Percentiles rank a stretch among this genome's conserved stretches.
These are phyloP conservation scores for Aspergillus pseudotamarii DNA, from an alignment of 2,329 filamentous ascomycete genomes.

Conservation along the genomic window DNA sequence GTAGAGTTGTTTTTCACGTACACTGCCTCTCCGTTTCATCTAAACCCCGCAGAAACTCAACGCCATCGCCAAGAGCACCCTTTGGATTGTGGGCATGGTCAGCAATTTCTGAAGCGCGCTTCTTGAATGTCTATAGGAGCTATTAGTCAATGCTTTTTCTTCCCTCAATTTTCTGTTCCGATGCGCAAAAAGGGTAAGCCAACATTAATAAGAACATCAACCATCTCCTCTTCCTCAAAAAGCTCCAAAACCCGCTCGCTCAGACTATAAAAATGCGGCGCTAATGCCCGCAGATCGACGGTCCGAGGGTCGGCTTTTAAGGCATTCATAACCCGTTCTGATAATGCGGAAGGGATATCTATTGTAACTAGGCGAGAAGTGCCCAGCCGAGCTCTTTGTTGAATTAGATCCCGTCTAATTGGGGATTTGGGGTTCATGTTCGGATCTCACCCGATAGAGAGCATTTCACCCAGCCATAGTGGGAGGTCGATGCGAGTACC, in stretches of 20 bases:
- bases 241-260: constrained; percentile 84
- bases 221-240: constrained; percentile 84
- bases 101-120: constrained; percentile 77
- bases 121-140: constrained; percentile 70
- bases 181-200: constrained; percentile 8
- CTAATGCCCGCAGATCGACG: constrained; percentile 80
- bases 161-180: neutral
- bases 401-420: constrained; percentile 3
- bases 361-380: constrained; percentile 70
- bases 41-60: constrained; percentile 82
- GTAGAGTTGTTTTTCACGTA: constrained; percentile 33
- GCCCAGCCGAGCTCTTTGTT: constrained; percentile 44
- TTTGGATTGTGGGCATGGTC: constrained; percentile 86
- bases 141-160: neutral
- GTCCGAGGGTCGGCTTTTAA: constrained; percentile 86
- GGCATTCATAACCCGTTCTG: constrained; percentile 80
- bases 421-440: neutral
- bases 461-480: constrained; percentile 93
- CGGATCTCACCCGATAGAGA: constrained; percentile 55
- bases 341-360: constrained; percentile 77
- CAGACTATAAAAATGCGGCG: constrained; percentile 84
- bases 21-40: constrained; percentile 83
- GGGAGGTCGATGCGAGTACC: constrained; percentile 82
- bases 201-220: constrained; percentile 66
- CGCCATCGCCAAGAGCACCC: constrained; percentile 65